Percentiles rank a stretch among this genome's conserved stretches.
phyloP scores from a whole-genome alignment of 148 eudicot genomes.

The Diospyros kaki region DNA sequence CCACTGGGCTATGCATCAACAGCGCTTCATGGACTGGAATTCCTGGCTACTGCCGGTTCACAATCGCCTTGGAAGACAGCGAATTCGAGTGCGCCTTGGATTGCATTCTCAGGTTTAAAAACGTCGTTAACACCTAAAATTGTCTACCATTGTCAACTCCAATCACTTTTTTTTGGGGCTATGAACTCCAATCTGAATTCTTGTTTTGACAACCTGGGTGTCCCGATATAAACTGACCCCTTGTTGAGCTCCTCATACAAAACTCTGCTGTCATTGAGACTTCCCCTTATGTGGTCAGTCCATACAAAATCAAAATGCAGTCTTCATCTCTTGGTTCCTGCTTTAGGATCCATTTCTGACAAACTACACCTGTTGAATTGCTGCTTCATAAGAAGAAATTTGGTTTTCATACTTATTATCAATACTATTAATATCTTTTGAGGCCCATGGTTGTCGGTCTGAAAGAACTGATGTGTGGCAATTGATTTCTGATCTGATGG shows the following conservation, averaged over 20 bases:
- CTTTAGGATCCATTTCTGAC: background rate
- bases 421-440: too few relatives aligned
- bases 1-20: conserved; percentile 81
- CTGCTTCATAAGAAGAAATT: too few relatives aligned
- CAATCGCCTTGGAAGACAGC: conserved; percentile 68
- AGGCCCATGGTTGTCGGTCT: too few relatives aligned
- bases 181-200: background rate
- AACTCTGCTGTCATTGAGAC: background rate
- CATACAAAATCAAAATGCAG: background rate
- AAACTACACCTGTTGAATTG: background rate
- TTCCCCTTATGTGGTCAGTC: background rate
- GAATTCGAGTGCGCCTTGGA: conserved; percentile 73
- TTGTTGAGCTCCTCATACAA: conserved; percentile 2
- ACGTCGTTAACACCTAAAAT: conserved; percentile 23
- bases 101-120: conserved; percentile 56
- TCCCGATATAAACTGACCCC: conserved; percentile 4
- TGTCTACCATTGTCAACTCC: background rate
- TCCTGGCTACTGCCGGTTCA: conserved; percentile 85
- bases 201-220: conserved; percentile 7
- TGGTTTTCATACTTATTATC: too few relatives aligned
- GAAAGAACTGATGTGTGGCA: too few relatives aligned
- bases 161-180: background rate
- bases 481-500: too few relatives aligned
- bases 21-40: conserved; percentile 86
- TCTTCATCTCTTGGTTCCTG: background rate